Evolutionary conservation across 805 yeast species (phyloP).

Genomic region (Wickerhamiella kurtzmanii): DNA sequence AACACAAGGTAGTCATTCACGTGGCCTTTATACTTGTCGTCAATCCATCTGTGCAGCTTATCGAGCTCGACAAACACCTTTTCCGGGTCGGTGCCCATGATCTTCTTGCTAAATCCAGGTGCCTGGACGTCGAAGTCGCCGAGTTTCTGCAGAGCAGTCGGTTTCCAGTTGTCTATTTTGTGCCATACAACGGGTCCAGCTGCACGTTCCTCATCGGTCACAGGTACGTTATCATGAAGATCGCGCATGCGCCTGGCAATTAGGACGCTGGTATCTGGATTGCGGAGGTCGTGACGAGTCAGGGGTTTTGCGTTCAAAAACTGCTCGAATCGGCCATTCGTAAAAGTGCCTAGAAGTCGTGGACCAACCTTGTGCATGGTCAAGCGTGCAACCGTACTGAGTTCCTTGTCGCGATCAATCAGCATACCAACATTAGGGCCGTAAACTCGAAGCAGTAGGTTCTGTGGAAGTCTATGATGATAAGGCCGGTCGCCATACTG

Average conservation of each 20-base stretch:
- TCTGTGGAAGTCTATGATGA: constrained; percentile 34
- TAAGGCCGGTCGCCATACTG: constrained; percentile 21
- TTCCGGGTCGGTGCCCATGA: constrained; percentile 14
- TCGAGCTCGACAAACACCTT: constrained; percentile 37
- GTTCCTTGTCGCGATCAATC: constrained; percentile 75
- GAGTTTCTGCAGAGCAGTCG: constrained; percentile 33
- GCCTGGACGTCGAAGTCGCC: constrained; percentile 30
- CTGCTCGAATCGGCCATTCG: constrained; percentile 90
- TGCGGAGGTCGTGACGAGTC: constrained; percentile 57
- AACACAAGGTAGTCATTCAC: constrained; percentile 48
- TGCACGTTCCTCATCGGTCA: constrained; percentile 42
- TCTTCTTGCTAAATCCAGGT: constrained; percentile 18
- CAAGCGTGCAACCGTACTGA: constrained; percentile 56
- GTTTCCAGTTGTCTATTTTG: constrained; percentile 59
- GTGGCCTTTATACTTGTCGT: constrained; percentile 29
- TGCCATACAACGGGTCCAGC: constrained; percentile 59
- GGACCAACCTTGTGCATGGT: constrained; percentile 79
- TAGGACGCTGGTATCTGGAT: constrained; percentile 61
- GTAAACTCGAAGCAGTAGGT: constrained; percentile 64
- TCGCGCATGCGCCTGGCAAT: constrained; percentile 96
- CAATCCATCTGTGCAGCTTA: constrained; percentile 52
- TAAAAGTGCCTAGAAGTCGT: constrained; percentile 70
- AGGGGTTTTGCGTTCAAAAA: constrained; percentile 72
- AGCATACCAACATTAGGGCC: constrained; percentile 78
- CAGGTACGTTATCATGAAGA: constrained; percentile 64